Conservation (phyloP, 148 eudicot genomes). For the Arbutus unedo region DNA sequence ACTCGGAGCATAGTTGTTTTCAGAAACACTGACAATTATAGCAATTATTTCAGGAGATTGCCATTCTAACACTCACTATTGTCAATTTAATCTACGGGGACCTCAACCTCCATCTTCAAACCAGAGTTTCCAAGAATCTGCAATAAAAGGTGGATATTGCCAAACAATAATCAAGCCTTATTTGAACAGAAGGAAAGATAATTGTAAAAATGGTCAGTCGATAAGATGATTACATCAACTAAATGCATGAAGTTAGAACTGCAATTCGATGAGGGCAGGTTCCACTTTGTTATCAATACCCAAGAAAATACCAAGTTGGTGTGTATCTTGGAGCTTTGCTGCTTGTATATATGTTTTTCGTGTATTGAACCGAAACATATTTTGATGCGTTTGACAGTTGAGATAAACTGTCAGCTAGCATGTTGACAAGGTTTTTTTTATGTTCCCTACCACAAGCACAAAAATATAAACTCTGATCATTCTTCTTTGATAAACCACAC, state of each 20-base stretch:
- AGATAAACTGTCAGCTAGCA: neutral
- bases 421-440: neutral
- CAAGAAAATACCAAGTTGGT: conserved; percentile 1
- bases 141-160: neutral
- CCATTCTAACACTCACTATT: neutral
- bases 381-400: neutral
- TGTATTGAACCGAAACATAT: neutral
- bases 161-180: neutral
- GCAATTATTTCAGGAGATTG: neutral
- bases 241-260: neutral
- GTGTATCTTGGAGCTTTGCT: neutral
- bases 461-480: neutral
- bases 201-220: neutral
- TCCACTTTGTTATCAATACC: neutral
- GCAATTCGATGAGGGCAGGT: neutral
- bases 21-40: neutral
- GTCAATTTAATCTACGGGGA: conserved; percentile 40
- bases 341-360: neutral
- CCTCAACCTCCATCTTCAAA: conserved; percentile 56
- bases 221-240: neutral
- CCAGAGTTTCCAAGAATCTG: conserved; percentile 52
- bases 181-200: neutral
- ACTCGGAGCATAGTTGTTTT: neutral
- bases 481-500: neutral
- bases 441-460: neutral